A percentile compares a stretch with the other conserved stretches of the same genome.
These are phyloP conservation scores for Crithidia expoeki DNA, from an alignment of 208 protist genomes.

Conservation along the genomic window DNA sequence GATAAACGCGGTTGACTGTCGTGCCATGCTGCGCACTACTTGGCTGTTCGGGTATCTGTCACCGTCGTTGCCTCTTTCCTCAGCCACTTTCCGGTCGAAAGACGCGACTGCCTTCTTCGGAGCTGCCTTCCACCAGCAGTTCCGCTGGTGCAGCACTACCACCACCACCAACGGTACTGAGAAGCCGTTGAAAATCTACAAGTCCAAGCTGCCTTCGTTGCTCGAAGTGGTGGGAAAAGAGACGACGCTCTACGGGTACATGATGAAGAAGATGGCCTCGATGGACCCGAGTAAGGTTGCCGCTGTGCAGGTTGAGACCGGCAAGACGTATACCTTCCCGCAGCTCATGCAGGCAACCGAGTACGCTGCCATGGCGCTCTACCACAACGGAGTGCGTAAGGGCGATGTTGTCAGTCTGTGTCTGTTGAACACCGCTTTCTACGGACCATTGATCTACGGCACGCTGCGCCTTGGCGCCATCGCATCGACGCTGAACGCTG, in stretches of 20 bases:
- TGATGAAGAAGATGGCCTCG: conserved; percentile 33
- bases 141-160: too few relatives aligned
- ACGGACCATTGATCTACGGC: conserved; percentile 43
- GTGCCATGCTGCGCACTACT: too few relatives aligned
- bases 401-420: conserved; percentile 43
- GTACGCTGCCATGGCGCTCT: conserved; percentile 35
- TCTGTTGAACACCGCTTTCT: conserved; percentile 44
- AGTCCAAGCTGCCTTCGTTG: conserved; percentile 33
- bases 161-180: too few relatives aligned
- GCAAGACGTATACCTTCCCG: conserved; percentile 30
- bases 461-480: conserved; percentile 37
- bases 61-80: too few relatives aligned
- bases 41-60: too few relatives aligned
- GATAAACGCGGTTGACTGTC: too few relatives aligned
- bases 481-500: conserved; percentile 42
- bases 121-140: too few relatives aligned
- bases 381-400: conserved; percentile 48
- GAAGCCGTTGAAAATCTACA: too few relatives aligned
- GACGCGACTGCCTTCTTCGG: too few relatives aligned
- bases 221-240: conserved; percentile 27
- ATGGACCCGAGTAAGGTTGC: conserved; percentile 30
- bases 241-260: conserved; percentile 32
- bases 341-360: conserved; percentile 35
- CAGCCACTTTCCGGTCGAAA: too few relatives aligned
- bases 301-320: conserved; percentile 40